Evolutionary conservation across 805 yeast genomes (phyloP), one percentile per base, ranked within the genome.

Genomic region (Kuraishia cidri): DNA sequence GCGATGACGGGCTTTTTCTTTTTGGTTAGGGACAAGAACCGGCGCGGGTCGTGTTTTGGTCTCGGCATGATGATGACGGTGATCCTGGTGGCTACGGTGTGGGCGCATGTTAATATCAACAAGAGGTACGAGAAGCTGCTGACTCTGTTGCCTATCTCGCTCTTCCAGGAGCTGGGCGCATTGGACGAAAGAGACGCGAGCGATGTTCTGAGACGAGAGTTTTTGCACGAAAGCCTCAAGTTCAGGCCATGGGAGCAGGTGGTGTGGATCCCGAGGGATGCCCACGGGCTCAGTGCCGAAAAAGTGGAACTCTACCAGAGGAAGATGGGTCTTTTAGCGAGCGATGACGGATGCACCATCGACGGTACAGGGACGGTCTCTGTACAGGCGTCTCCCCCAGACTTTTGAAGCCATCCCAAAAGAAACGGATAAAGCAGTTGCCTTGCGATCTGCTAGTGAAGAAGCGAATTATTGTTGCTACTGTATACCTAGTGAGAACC

Each of bases 1-100:
- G 81, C 88, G 40, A 54, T 87, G 44, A 66, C 83, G 26, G 97
- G 96, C 0, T 57, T 85, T 7, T 78, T 84, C 43, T 69, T 83
- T 26, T 53, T 82, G 11, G 78, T 79, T 39, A 61, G 64, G 34
- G 66, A 77, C 44, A 57, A 58, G n/a, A 33, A 56, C 5, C 75
- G 66, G 56, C 37, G 62, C 52, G 27, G 69, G 64, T 58, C 64
- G 47, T 34, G 54, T 53, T 16, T 79, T 70, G 32, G 76, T 72
- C 4, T 58, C 11, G 54, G 54, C 1, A 16, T 68, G 31, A 39
- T 71, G 6, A 79, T 79, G 74, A 47, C 72, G 3, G 26, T 67
- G 2, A 54, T 75, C 0, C 50, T 82, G 21, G 39, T 72, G 2
- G 40, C 56, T 2, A 84, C 95, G 0, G 54, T 76, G 4, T 63